These are phyloP conservation scores for Citrus australasica DNA, from an alignment of 345 rosid species.

Conservation along the genomic window DNA sequence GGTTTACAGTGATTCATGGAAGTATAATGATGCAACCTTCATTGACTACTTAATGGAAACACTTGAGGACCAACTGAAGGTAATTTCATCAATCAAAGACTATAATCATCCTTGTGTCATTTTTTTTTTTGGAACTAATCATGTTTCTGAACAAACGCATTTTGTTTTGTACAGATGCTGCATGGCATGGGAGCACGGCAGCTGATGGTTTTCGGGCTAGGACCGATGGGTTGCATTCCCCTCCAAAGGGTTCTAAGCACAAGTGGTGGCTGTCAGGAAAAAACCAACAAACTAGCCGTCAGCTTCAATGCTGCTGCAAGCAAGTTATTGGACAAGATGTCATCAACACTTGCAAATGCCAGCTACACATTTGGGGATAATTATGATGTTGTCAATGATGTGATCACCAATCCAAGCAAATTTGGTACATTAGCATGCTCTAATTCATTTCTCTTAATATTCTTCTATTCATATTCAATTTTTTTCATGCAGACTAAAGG, in stretches of 20 bases:
- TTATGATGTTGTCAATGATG: constrained; percentile 69
- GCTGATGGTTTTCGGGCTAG: constrained; percentile 83
- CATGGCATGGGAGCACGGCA: constrained; percentile 71
- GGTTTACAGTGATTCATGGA: constrained; percentile 83
- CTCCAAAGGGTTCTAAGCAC: constrained; percentile 82
- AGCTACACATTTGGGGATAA: constrained; percentile 81
- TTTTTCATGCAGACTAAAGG: neutral
- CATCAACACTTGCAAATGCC: constrained; percentile 41
- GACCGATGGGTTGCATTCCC: constrained; percentile 99
- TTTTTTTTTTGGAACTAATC: neutral
- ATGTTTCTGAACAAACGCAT: neutral
- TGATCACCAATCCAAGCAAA: constrained; percentile 62
- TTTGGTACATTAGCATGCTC: constrained; percentile 40
- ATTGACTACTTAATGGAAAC: constrained; percentile 67
- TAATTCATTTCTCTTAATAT: too few relatives aligned
- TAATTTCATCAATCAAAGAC: neutral
- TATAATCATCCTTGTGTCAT: neutral
- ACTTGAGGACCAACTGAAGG: constrained; percentile 65
- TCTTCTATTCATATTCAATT: neutral
- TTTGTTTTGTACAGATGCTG: constrained; percentile 29
- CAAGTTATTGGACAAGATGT: constrained; percentile 41
- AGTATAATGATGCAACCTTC: constrained; percentile 69
- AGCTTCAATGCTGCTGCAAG: constrained; percentile 55
- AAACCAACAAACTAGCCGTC: constrained; percentile 64
- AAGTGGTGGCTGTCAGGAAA: constrained; percentile 64